phyloP scores from a whole-genome alignment of 345 rosid genomes.

The Pelargonium nanum region DNA sequence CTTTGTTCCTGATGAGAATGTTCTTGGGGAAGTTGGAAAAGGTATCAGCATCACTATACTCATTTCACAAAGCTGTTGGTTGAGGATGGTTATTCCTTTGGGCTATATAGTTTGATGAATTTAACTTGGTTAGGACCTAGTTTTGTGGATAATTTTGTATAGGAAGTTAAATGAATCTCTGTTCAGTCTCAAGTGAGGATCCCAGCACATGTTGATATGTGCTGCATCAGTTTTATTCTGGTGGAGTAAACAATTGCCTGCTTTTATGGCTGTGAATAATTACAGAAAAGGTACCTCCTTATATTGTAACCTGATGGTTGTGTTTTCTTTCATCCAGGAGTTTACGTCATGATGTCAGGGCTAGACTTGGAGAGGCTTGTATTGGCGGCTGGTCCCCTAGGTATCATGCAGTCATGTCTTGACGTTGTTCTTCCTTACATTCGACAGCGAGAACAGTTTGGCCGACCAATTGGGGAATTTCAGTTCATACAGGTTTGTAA shows the following conservation, averaged over 20 bases:
- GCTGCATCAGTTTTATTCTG: neutral
- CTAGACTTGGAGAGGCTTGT: slow-evolving; percentile 93
- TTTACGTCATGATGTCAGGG: slow-evolving; percentile 91
- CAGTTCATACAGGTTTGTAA: slow-evolving; percentile 77
- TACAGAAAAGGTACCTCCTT: neutral
- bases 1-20: slow-evolving; percentile 78
- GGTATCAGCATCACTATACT: slow-evolving; percentile 33
- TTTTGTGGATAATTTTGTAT: no score
- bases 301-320: slow-evolving; percentile 7
- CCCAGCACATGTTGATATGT: neutral
- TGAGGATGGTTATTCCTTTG: neutral
- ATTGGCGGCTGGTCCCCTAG: slow-evolving; percentile 84
- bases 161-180: neutral
- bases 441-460: slow-evolving; percentile 75
- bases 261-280: neutral
- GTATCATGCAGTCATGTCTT: slow-evolving; percentile 95
- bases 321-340: slow-evolving; percentile 40
- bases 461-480: slow-evolving; percentile 81
- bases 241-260: neutral
- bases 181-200: neutral
- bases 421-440: slow-evolving; percentile 89
- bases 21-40: slow-evolving; percentile 87
- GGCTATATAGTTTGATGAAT: slow-evolving; percentile 1
- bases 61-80: slow-evolving; percentile 2
- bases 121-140: no score